Evolutionary conservation across 768 basidiomycete genomes (phyloP).

Genomic region (Russula vinacea): DNA sequence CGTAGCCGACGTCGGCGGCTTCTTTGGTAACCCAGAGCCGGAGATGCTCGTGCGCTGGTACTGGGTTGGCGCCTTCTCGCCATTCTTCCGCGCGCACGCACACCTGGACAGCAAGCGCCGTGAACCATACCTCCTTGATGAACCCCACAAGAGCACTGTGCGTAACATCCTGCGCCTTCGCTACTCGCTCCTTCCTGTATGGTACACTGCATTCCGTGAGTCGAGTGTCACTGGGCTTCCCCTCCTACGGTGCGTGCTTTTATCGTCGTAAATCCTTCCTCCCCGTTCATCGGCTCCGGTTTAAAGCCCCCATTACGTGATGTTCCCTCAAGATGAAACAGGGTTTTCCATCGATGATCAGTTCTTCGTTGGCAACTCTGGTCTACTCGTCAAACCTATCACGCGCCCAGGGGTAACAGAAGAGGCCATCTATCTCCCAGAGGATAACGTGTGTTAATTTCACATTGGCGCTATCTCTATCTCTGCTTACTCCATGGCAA

Average conservation of each 20-base stretch:
- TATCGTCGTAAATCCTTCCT: background rate
- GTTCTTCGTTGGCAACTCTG: constrained; percentile 85
- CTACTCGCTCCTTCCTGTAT: constrained; percentile 84
- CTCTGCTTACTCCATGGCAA: background rate
- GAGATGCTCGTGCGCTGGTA: constrained; percentile 99
- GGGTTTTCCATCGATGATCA: constrained; percentile 94
- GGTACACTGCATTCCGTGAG: constrained; percentile 98
- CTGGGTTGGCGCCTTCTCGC: constrained; percentile 89
- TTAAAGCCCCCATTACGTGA: constrained; percentile 86
- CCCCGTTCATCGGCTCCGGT: background rate
- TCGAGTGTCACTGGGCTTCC: constrained; percentile 78
- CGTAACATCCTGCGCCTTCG: constrained; percentile 75
- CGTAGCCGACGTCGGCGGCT: constrained; percentile 95
- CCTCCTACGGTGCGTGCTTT: constrained; percentile 62
- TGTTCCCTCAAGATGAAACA: constrained; percentile 83
- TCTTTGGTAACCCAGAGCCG: constrained; percentile 93
- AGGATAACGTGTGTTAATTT: constrained; percentile 58
- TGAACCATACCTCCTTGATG: constrained; percentile 89
- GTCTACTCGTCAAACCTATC: constrained; percentile 89
- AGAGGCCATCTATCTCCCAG: constrained; percentile 77
- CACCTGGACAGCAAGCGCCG: constrained; percentile 97
- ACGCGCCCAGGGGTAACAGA: constrained; percentile 68
- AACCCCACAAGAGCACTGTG: constrained; percentile 83
- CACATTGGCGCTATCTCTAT: constrained; percentile 16
- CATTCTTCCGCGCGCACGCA: constrained; percentile 98